Evolutionary conservation across 257 asterid species (phyloP).

Genomic region (Solanum virginianum): DNA sequence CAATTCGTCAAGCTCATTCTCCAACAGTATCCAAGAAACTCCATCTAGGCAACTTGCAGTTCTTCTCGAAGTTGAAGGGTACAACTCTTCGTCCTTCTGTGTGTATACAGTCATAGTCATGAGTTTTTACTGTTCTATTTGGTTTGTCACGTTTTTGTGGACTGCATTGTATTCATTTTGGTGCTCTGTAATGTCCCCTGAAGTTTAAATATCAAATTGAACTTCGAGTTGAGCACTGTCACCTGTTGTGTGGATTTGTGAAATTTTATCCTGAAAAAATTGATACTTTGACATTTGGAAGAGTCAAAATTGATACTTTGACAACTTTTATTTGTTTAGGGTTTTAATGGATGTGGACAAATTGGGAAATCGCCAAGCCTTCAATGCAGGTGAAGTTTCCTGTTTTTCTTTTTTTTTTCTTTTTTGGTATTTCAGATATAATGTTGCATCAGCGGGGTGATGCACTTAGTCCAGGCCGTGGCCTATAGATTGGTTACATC

Average conservation of each 20-base stretch:
- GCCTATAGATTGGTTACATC: too few relatives aligned
- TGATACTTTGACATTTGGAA: neutral
- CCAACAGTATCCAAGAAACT: conserved; percentile 8
- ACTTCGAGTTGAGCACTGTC: neutral
- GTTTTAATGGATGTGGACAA: conserved; percentile 84
- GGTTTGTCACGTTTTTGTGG: neutral
- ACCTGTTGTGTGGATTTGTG: neutral
- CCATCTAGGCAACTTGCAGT: conserved; percentile 45
- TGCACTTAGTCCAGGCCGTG: too few relatives aligned
- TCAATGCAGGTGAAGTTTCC: conserved; percentile 53
- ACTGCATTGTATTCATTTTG: neutral
- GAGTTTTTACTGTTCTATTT: neutral
- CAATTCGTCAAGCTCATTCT: conserved; percentile 11
- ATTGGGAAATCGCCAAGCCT: conserved; percentile 67
- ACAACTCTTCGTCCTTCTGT: neutral
- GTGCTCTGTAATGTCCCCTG: neutral
- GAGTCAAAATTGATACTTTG: neutral
- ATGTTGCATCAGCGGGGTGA: too few relatives aligned
- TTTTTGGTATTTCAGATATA: too few relatives aligned
- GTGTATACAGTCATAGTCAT: neutral
- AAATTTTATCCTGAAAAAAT: neutral
- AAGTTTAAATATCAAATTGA: neutral
- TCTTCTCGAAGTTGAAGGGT: conserved; percentile 96
- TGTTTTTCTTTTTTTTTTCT: neutral
- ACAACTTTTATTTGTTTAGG: conserved; percentile 32